Conservation (phyloP, 2,329 filamentous ascomycete genomes). For the Paracoccidioides brasiliensis region DNA sequence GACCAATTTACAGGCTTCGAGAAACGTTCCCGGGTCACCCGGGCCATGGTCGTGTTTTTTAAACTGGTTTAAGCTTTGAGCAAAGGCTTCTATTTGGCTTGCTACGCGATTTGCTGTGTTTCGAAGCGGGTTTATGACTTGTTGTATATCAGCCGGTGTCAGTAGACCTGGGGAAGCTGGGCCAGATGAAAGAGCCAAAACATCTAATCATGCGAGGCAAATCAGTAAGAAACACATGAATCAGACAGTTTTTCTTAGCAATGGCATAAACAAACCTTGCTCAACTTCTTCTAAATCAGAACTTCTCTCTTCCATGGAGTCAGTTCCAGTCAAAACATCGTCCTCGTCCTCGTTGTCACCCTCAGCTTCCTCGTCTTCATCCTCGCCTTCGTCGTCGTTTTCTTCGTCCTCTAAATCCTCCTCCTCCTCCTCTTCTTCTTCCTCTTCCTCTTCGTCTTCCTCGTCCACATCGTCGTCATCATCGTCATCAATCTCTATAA, state of each 20-base stretch:
- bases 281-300: conserved; percentile 1
- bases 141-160: conserved; percentile 35
- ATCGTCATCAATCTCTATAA: conserved; percentile 29
- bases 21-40: conserved; percentile 42
- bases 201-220: background rate
- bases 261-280: conserved; percentile 7
- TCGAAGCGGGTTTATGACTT: conserved; percentile 47
- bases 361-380: conserved; percentile 6
- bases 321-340: conserved; percentile 18
- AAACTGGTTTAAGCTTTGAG: conserved; percentile 67
- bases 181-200: conserved; percentile 9
- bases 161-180: conserved; percentile 20
- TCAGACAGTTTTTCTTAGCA: background rate
- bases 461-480: conserved; percentile 16
- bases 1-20: conserved; percentile 55
- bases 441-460: conserved; percentile 18
- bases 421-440: conserved; percentile 15
- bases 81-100: conserved; percentile 76
- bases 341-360: conserved; percentile 19
- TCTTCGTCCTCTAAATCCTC: conserved; percentile 16
- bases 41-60: conserved; percentile 30
- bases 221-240: background rate
- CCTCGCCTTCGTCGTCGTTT: background rate
- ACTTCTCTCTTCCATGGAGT: conserved; percentile 11
- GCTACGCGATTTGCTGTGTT: conserved; percentile 56